phyloP scores from a whole-genome alignment of 108 stramenopile species.

The Discostella pseudostelligera region DNA sequence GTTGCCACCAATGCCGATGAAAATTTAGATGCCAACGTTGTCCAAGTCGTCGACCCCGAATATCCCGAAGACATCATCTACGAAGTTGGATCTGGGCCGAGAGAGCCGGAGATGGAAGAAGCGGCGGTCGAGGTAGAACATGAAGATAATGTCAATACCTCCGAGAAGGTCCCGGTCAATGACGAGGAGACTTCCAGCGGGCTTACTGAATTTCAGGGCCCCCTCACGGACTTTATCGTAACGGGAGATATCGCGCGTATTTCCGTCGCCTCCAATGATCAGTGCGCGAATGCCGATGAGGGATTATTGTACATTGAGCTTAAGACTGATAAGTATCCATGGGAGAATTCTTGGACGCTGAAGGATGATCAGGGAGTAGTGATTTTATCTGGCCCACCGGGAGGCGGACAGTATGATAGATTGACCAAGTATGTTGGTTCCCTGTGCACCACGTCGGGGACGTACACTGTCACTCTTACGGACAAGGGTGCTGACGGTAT shows the following conservation, averaged over 20 bases:
- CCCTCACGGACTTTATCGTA: slow-evolving; percentile 4
- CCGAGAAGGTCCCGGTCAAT: slow-evolving; percentile 3
- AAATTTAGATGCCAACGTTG: background rate
- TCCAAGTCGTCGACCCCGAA: slow-evolving; percentile 6
- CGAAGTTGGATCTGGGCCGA: background rate
- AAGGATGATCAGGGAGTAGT: background rate
- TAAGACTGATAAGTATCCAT: slow-evolving; percentile 11
- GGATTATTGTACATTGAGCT: slow-evolving; percentile 11
- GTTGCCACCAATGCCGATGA: background rate
- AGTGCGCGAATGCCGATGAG: slow-evolving; percentile 8
- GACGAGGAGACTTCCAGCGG: background rate
- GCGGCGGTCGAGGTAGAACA: background rate
- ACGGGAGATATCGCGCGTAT: background rate
- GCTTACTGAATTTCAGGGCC: background rate
- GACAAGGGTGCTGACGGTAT: slow-evolving; percentile 15
- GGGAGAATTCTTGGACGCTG: slow-evolving; percentile 13
- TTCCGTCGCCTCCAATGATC: background rate
- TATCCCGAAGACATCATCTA: slow-evolving; percentile 11
- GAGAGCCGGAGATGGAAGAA: background rate
- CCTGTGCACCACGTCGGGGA: slow-evolving; percentile 4
- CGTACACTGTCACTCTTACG: background rate
- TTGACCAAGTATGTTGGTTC: slow-evolving; percentile 5
- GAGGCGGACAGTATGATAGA: slow-evolving; percentile 10
- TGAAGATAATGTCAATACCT: background rate
- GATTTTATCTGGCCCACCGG: slow-evolving; percentile 14